Base-by-base conservation (phyloP, 805 yeast species). In the Saccharomyces mikatae region DNA sequence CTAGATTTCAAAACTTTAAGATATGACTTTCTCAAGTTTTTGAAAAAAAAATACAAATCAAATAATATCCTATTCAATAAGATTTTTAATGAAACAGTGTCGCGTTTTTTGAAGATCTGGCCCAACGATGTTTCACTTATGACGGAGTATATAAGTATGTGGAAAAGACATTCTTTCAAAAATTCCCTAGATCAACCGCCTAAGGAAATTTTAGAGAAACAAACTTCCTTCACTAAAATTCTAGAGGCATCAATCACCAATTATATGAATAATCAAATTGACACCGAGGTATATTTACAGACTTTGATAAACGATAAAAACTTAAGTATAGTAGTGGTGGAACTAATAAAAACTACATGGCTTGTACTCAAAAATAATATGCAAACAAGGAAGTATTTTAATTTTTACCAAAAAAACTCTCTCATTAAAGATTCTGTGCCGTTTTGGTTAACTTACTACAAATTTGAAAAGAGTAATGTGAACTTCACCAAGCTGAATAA, bases 381-480 rank as follows among this genome's bases (percentile, higher is more conserved):
- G 48, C 70, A 71, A 49, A 69, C 70, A 0, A 70, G 71, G 52
- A 70, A 69, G 56, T 54, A 62, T 27, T 59, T 73, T 28, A 63
- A 61, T 26, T 56, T 54, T 21, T 72, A 64, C 53, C 55, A 68
- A 21, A 67, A 61, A 24, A 51, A 58, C 24, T 60, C 61, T 6
- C 50, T 57, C 10, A 62, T 83, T 13, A 68, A 68, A 47, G 62
- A 70, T 5, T 77, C 82, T 1, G 67, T 68, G 4, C 61, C 74
- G 22, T 86, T 83, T 60, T 86, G 90, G 90, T 63, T 68, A 10
- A 75, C 76, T 44, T 82, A 71, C 56, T 76, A 84, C 56, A 78
- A 80, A 49, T 81, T 78, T 60, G 86, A 84, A 57, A 75, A 74
- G 24, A 52, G 60, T 1, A 72, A 72, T 49, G 68, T 73, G 21